These are phyloP conservation scores for Metarhizium guizhouense DNA, from an alignment of 2,329 filamentous ascomycete species.

Conservation along the genomic window DNA sequence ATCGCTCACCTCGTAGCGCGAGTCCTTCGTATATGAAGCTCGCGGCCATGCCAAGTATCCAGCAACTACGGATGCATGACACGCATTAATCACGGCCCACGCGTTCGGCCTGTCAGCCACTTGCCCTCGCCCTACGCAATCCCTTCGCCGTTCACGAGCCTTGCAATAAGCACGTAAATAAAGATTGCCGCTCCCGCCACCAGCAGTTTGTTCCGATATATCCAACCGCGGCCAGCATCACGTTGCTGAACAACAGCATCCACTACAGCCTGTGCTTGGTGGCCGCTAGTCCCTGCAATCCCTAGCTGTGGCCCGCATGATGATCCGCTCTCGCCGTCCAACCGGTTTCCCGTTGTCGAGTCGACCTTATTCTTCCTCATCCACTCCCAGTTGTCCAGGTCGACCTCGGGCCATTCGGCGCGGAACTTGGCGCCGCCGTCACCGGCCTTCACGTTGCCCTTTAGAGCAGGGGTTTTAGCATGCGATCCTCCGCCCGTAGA, in stretches of 20 bases:
- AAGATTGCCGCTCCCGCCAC: slow-evolving; percentile 64
- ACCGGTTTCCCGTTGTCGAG: slow-evolving; percentile 57
- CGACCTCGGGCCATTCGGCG: slow-evolving; percentile 80
- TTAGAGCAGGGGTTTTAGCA: slow-evolving; percentile 43
- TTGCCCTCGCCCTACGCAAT: slow-evolving; percentile 7
- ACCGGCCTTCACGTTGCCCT: slow-evolving; percentile 80
- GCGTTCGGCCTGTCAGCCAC: not conserved
- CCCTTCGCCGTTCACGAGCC: slow-evolving; percentile 52
- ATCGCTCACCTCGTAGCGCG: not conserved
- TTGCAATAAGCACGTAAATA: slow-evolving; percentile 72
- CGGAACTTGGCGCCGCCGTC: slow-evolving; percentile 89
- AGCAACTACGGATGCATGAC: not conserved
- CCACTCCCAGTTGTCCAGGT: slow-evolving; percentile 86
- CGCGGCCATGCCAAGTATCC: not conserved
- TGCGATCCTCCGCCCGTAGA: slow-evolving; percentile 80
- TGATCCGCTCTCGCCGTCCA: slow-evolving; percentile 37
- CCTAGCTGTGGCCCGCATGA: slow-evolving; percentile 47
- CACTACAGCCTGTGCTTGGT: slow-evolving; percentile 62
- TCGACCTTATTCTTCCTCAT: slow-evolving; percentile 80
- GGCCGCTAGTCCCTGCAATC: slow-evolving; percentile 50
- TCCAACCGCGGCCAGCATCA: slow-evolving; percentile 75
- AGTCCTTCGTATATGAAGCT: not conserved
- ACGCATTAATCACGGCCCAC: not conserved
- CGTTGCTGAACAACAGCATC: slow-evolving; percentile 67
- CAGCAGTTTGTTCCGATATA: slow-evolving; percentile 69